Base-by-base conservation (phyloP, 2,329 filamentous ascomycete genomes). In the Berkeleyomyces basicola region DNA sequence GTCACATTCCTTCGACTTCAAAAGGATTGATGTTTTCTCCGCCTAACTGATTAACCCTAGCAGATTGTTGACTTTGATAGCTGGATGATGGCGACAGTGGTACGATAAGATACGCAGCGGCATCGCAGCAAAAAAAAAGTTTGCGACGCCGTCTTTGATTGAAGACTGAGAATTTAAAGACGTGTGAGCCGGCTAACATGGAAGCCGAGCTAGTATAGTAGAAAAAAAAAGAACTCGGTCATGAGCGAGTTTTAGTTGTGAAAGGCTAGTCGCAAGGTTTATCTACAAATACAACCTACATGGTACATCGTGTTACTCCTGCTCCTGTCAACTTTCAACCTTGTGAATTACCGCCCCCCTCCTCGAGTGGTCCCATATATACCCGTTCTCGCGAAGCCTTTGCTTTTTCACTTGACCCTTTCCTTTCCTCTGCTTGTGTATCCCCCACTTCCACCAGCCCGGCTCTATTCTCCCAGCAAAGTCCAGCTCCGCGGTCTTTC, bases 361-460 rank as follows among this genome's bases (percentile, higher is more conserved):
- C 51, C 51, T 39, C 51, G 7, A 31, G 51, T 55, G 51, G 51
- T 55, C 51, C 51, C 51, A 55, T 55, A 39, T 55, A 55, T 55
- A 55, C 6, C 51, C n/a, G 36, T 55, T 36, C 16, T 55, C 10
- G 31, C n/a, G 36, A 55, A 55, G 51, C 51, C 39, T 46, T 44
- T 40, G n/a, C 40, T 44, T 37, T 46, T 36, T 46, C 7, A 23
- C 40, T 16, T 44, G 10, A 23, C 10, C n/a, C 7, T 44, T 46
- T 42, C 57, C n/a, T 42, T 39, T 33, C 33, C 51, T 39, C 33
- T 4, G 2, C 31, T 23, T n/a, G 33, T 10, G 31, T 49, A 39
- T 46, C 23, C 49, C 43, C 43, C 59, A 31, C 40, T 36, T 16
- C 7, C 49, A 55, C 40, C 47, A 55, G n/a, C 23, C 16, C 59